Evolutionary conservation across 495 filamentous ascomycete genomes (phyloP).

Genomic region (Penicillium diatomitis): DNA sequence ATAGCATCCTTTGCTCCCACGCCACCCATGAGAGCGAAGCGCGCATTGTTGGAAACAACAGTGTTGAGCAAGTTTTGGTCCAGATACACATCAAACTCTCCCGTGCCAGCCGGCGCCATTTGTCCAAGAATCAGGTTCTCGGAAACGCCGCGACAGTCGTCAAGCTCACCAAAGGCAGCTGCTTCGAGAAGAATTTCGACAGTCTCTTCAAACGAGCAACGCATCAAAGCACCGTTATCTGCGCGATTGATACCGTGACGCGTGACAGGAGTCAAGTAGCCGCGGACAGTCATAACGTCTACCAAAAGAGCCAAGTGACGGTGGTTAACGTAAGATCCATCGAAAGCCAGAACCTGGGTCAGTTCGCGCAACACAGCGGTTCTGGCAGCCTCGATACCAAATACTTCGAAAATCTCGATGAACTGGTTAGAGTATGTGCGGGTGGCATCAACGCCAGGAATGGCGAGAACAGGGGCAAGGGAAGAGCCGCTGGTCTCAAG

Average conservation of each 20-base stretch:
- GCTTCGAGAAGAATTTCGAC: constrained; percentile 97
- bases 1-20: constrained; percentile 64
- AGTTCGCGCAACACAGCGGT: constrained; percentile 78
- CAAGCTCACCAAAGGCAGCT: constrained; percentile 84
- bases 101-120: constrained; percentile 90
- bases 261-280: constrained; percentile 88
- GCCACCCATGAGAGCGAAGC: constrained; percentile 66
- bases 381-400: constrained; percentile 92
- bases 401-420: constrained; percentile 82
- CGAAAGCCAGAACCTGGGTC: constrained; percentile 85
- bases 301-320: constrained; percentile 93
- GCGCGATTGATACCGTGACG: constrained; percentile 97
- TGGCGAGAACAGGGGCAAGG: constrained; percentile 68
- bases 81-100: constrained; percentile 83
- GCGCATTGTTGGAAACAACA: constrained; percentile 80
- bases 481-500: constrained; percentile 88
- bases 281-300: constrained; percentile 95
- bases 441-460: constrained; percentile 82
- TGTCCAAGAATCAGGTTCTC: constrained; percentile 99
- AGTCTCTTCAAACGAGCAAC: constrained; percentile 98
- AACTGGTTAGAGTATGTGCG: constrained; percentile 93
- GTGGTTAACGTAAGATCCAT: constrained; percentile 98
- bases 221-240: constrained; percentile 96
- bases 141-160: constrained; percentile 94
- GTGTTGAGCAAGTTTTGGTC: constrained; percentile 94